These are phyloP conservation scores for Fusarium camptoceras DNA, from an alignment of 2,329 filamentous ascomycete species.

Conservation along the genomic window DNA sequence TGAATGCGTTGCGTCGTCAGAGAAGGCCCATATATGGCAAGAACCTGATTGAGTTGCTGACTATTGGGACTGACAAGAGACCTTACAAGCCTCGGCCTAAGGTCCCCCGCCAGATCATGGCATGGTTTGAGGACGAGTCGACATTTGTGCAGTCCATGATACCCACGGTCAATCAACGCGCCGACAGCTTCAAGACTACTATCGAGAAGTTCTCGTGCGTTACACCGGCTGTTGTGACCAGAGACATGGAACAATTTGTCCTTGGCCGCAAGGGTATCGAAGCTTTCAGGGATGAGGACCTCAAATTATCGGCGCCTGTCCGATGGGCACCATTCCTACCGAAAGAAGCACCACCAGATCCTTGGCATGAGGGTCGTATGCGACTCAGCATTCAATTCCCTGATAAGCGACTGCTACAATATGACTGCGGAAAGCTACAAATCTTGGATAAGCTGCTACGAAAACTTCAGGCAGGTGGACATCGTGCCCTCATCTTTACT, in stretches of 20 bases:
- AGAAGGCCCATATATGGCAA: slow-evolving; percentile 85
- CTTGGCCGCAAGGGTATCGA: slow-evolving; percentile 71
- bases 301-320: slow-evolving; percentile 67
- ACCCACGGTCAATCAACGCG: slow-evolving; percentile 79
- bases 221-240: slow-evolving; percentile 87
- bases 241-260: slow-evolving; percentile 76
- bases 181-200: slow-evolving; percentile 76
- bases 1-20: slow-evolving; percentile 84
- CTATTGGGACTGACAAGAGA: slow-evolving; percentile 69
- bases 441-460: slow-evolving; percentile 87
- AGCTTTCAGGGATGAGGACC: slow-evolving; percentile 67
- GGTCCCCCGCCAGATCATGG: slow-evolving; percentile 71
- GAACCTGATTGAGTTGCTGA: slow-evolving; percentile 79
- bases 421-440: slow-evolving; percentile 97
- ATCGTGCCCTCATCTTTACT: slow-evolving; percentile 96
- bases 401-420: slow-evolving; percentile 94
- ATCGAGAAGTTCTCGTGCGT: slow-evolving; percentile 93
- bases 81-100: slow-evolving; percentile 71
- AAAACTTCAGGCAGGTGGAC: slow-evolving; percentile 86
- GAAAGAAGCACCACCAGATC: slow-evolving; percentile 72
- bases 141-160: slow-evolving; percentile 73
- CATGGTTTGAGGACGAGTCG: slow-evolving; percentile 81
- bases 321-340: slow-evolving; percentile 68
- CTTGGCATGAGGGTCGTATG: slow-evolving; percentile 94
- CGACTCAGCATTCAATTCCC: slow-evolving; percentile 95